These are phyloP conservation scores for Trichosanthes cucumerina DNA, from an alignment of 306 rosid species.

Conservation along the genomic window DNA sequence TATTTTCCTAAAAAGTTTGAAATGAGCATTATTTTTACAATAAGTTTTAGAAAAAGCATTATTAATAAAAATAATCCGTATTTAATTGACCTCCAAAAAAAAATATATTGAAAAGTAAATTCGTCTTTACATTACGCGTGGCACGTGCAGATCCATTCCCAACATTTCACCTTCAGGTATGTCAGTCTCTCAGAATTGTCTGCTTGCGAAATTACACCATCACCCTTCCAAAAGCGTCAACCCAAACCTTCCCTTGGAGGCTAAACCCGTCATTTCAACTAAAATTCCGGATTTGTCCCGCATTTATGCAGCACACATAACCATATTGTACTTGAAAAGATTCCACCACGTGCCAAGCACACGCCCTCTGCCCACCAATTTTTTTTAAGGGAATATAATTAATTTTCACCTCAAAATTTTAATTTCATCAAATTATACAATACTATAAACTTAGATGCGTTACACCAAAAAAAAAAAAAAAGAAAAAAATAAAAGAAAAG, in stretches of 20 bases:
- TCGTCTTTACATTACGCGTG: not conserved
- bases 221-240: not conserved
- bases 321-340: not conserved
- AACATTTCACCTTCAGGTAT: not conserved
- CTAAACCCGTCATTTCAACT: not conserved
- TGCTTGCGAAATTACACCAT: too few relatives aligned
- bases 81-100: too few relatives aligned
- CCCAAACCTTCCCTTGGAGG: not conserved
- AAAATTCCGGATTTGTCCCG: not conserved
- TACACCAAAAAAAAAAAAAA: too few relatives aligned
- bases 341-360: slow-evolving; percentile 6
- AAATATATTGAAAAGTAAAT: not conserved
- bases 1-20: too few relatives aligned
- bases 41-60: too few relatives aligned
- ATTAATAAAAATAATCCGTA: too few relatives aligned
- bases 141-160: not conserved
- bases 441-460: not conserved
- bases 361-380: not conserved
- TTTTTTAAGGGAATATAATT: too few relatives aligned
- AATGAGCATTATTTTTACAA: too few relatives aligned
- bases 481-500: too few relatives aligned
- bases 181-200: too few relatives aligned
- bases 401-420: too few relatives aligned
- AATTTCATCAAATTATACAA: not conserved
- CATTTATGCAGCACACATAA: not conserved